These are phyloP conservation scores for Pseudocohnilembus persalinus DNA, from an alignment of 169 alveolate species.

Conservation along the genomic window DNA sequence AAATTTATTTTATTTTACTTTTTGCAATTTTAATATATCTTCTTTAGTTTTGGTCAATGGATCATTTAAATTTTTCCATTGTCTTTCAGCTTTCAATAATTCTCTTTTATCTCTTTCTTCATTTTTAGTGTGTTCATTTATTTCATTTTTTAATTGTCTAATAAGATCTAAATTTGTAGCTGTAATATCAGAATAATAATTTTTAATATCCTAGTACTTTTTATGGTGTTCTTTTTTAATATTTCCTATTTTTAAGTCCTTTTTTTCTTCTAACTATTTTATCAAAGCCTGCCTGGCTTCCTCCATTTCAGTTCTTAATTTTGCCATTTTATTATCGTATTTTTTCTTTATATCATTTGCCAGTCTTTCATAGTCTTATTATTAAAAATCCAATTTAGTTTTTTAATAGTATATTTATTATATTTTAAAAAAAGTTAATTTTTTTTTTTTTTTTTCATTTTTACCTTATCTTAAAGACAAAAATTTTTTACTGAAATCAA, in stretches of 20 bases:
- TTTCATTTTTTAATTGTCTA: conserved; percentile 81
- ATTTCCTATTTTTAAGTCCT: conserved; percentile 66
- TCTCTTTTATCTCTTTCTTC: conserved; percentile 62
- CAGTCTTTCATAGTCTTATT: conserved; percentile 80
- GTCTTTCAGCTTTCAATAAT: conserved; percentile 61
- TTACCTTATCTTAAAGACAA: conserved; percentile 29
- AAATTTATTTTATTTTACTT: conserved; percentile 7
- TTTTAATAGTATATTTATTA: neutral
- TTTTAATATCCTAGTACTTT: conserved; percentile 83
- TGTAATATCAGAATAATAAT: conserved; percentile 88
- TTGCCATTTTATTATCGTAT: conserved; percentile 73
- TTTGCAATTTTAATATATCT: conserved; percentile 53
- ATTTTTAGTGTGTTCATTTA: conserved; percentile 56
- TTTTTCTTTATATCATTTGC: conserved; percentile 81
- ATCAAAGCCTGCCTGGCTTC: conserved; percentile 51
- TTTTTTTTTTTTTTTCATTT: neutral
- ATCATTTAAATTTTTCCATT: conserved; percentile 59
- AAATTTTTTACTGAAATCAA: conserved; percentile 77
- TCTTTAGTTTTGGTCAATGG: conserved; percentile 71
- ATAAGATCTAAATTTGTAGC: conserved; percentile 85
- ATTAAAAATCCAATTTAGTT: conserved; percentile 48
- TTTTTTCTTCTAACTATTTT: conserved; percentile 48
- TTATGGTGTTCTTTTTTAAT: conserved; percentile 71
- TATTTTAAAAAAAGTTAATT: neutral
- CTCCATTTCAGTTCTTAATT: conserved; percentile 82